Evolutionary conservation across 768 basidiomycete species (phyloP), one percentile per base, ranked within the genome.

Genomic region (Saitozyma podzolica): DNA sequence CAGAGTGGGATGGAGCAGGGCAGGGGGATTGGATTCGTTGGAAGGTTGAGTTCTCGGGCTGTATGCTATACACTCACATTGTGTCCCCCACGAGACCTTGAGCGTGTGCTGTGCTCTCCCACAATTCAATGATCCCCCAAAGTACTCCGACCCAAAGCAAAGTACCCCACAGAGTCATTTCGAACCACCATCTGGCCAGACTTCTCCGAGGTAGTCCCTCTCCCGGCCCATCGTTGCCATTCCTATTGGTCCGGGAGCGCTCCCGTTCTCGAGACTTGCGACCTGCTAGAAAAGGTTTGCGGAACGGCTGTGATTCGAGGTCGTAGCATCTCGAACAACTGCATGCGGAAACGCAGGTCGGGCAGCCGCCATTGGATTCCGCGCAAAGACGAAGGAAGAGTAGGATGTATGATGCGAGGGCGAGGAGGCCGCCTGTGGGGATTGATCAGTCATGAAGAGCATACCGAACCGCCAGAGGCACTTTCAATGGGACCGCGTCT

Each of bases 151-250:
- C 45, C 59, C 51, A 43, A 7, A 60, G 16, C 40, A 40, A n/a
- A 20, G 54, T 53, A 41, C 37, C 50, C 59, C 59, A 60, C 52
- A 60, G 10, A 9, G 37, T n/a, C 59, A 50, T 39, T 17, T 54
- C 59, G 10, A 60, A 13, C 51, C 11, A 52, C 39, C 59, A 39
- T 48, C 43, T 40, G 39, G 41, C 59, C 51, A 60, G 5, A 13
- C n/a, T 45, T 20, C 16, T 9, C 13, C 52, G 17, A 13, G 20
- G 41, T n/a, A n/a, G 8, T 52, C 39, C 51, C 37, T 40, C 50
- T 42, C 8, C 53, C 41, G 16, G 51, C 52, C 9, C 19, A 13
- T 47, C 48, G n/a, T 13, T 60, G 6, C 40, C 29, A 8, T 16
- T 43, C 42, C 29, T 29, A 17, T 51, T 14, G 8, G 29, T 19